Percentiles rank a stretch among this genome's conserved stretches.
These are phyloP conservation scores for Neofusicoccum sp. DNA, from an alignment of 2,329 filamentous ascomycete species.

Conservation along the genomic window DNA sequence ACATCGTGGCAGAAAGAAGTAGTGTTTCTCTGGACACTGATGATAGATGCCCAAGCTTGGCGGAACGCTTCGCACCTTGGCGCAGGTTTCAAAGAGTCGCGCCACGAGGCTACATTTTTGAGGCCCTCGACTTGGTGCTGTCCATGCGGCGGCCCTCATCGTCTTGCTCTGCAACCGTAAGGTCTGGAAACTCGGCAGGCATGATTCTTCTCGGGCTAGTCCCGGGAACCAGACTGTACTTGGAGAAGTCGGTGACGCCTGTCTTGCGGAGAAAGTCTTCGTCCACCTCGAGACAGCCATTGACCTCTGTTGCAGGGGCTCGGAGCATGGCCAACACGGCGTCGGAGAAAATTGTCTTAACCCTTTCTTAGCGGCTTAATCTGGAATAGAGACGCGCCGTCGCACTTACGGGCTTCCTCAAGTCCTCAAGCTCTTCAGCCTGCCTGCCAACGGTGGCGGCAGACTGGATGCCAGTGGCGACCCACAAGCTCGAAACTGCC, in stretches of 20 bases:
- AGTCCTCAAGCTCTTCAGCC: constrained; percentile 53
- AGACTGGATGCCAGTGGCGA: constrained; percentile 75
- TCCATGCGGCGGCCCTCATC: constrained; percentile 76
- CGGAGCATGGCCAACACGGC: constrained; percentile 73
- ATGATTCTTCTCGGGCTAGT: constrained; percentile 72
- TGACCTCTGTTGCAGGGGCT: constrained; percentile 63
- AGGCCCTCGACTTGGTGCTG: constrained; percentile 51
- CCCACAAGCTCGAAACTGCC: constrained; percentile 83
- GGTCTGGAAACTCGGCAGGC: constrained; percentile 68
- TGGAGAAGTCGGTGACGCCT: constrained; percentile 70
- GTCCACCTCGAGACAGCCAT: constrained; percentile 72
- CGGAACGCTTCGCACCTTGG: constrained; percentile 6
- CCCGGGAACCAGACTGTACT: constrained; percentile 71
- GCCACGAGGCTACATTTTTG: constrained; percentile 22
- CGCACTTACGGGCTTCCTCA: constrained; percentile 60
- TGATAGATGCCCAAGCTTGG: neutral
- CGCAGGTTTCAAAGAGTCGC: neutral
- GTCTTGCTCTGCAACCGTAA: constrained; percentile 75
- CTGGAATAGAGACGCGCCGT: neutral
- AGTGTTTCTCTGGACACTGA: neutral
- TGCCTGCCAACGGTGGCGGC: constrained; percentile 65
- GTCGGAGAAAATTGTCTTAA: constrained; percentile 72
- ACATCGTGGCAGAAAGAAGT: no score
- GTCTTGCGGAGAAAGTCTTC: constrained; percentile 76
- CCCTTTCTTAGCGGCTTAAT: constrained; percentile 21